phyloP scores from a whole-genome alignment of 2,329 filamentous ascomycete genomes.

The Botrytis cinerea region DNA sequence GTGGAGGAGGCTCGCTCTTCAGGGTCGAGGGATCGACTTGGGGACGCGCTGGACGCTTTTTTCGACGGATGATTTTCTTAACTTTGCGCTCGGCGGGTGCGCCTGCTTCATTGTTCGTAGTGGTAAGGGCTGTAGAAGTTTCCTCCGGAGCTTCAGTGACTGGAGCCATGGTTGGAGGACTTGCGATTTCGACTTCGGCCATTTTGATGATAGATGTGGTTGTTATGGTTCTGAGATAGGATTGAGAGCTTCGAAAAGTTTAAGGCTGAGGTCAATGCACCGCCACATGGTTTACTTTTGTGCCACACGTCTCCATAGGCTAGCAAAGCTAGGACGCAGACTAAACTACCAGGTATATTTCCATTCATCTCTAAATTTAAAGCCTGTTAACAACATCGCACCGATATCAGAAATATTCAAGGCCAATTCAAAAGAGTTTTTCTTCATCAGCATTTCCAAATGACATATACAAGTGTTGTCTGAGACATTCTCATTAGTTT shows the following conservation, averaged over 20 bases:
- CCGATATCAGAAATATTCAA: neutral
- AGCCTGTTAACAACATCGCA: neutral
- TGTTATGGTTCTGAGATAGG: conserved; percentile 18
- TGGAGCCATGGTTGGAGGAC: conserved; percentile 31
- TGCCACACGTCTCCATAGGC: conserved; percentile 2
- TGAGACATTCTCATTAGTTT: neutral
- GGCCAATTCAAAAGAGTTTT: no score
- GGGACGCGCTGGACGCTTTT: conserved; percentile 82
- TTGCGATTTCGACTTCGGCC: conserved; percentile 36
- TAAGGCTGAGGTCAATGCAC: conserved; percentile 25
- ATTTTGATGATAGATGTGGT: conserved; percentile 28
- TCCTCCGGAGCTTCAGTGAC: conserved; percentile 27
- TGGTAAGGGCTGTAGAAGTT: conserved; percentile 35
- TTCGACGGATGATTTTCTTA: conserved; percentile 91
- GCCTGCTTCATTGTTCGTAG: conserved; percentile 37
- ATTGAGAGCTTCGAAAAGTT: conserved; percentile 18
- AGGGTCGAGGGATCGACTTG: conserved; percentile 86
- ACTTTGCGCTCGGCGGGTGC: conserved; percentile 55
- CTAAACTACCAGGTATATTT: neutral
- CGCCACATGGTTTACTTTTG: conserved; percentile 1
- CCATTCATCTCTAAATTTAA: neutral
- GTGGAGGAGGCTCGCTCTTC: conserved; percentile 81
- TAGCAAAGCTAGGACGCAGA: neutral
- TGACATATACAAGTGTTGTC: no score
- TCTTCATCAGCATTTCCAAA: neutral